Conservation (phyloP, 1,284 basidiomycete species). For the Puccinia polysora region DNA sequence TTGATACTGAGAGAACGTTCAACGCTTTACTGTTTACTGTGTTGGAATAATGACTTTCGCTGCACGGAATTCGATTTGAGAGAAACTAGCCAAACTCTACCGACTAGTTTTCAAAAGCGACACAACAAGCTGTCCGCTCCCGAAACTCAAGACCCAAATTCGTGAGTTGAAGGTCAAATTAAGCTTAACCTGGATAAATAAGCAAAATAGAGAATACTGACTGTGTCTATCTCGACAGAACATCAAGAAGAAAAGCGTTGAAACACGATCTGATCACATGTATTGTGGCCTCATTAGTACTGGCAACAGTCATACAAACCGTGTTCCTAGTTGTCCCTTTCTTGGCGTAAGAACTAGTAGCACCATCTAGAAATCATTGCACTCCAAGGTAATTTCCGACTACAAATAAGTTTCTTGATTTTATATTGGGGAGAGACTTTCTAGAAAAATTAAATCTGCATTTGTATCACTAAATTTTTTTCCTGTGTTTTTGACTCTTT, state of each 20-base stretch:
- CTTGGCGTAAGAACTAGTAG: not conserved
- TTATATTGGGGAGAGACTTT: no score
- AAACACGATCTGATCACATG: conserved; percentile 4
- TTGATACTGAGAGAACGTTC: conserved; percentile 4
- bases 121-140: not conserved
- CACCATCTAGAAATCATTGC: no score
- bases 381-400: no score
- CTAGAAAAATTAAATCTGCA: no score
- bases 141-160: not conserved
- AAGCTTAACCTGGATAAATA: not conserved
- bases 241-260: not conserved
- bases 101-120: not conserved
- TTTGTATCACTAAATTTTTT: no score
- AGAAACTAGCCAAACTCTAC: not conserved
- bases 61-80: not conserved
- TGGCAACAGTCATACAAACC: conserved; percentile 3
- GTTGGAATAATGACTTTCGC: conserved; percentile 7
- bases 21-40: conserved; percentile 15
- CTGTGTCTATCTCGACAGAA: not conserved
- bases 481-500: no score
- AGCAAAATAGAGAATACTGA: not conserved
- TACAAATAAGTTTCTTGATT: no score
- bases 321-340: not conserved
- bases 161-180: not conserved
- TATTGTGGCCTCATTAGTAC: conserved; percentile 4